These are phyloP conservation scores for Graphilbum ipis-grandicollis DNA, from an alignment of 2,329 filamentous ascomycete species.

Conservation along the genomic window DNA sequence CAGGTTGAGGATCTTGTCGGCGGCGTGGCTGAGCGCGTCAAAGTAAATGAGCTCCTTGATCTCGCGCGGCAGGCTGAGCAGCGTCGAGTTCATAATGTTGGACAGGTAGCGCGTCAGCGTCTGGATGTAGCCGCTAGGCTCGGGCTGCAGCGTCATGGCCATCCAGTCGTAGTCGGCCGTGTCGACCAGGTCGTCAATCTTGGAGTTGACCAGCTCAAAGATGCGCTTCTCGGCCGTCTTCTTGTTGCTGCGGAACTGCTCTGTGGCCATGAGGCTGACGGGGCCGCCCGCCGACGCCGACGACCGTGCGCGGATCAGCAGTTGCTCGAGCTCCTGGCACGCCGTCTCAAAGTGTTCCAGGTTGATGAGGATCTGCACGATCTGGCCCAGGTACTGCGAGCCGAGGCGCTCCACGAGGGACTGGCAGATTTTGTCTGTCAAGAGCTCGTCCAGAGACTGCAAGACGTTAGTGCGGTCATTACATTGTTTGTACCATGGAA, in stretches of 20 bases:
- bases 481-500: too few species aligned
- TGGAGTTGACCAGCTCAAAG: slow-evolving; percentile 95
- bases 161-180: slow-evolving; percentile 94
- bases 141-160: slow-evolving; percentile 39
- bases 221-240: slow-evolving; percentile 95
- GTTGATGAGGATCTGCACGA: slow-evolving; percentile 96
- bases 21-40: slow-evolving; percentile 81
- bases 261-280: slow-evolving; percentile 64
- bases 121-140: slow-evolving; percentile 88
- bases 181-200: slow-evolving; percentile 93
- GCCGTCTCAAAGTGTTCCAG: slow-evolving; percentile 92
- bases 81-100: slow-evolving; percentile 91
- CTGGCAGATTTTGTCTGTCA: slow-evolving; percentile 81
- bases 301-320: slow-evolving; percentile 71
- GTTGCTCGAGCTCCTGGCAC: slow-evolving; percentile 72
- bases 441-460: slow-evolving; percentile 81
- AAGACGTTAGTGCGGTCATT: neutral
- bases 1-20: slow-evolving; percentile 64
- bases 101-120: slow-evolving; percentile 83
- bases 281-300: slow-evolving; percentile 67
- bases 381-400: slow-evolving; percentile 91
- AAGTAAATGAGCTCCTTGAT: slow-evolving; percentile 98
- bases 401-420: slow-evolving; percentile 74
- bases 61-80: slow-evolving; percentile 80
- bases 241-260: slow-evolving; percentile 75